A percentile compares a stretch with the other conserved stretches of the same genome.
These are phyloP conservation scores for Falciphora oryzae DNA, from an alignment of 2,329 filamentous ascomycete genomes.

Conservation along the genomic window DNA sequence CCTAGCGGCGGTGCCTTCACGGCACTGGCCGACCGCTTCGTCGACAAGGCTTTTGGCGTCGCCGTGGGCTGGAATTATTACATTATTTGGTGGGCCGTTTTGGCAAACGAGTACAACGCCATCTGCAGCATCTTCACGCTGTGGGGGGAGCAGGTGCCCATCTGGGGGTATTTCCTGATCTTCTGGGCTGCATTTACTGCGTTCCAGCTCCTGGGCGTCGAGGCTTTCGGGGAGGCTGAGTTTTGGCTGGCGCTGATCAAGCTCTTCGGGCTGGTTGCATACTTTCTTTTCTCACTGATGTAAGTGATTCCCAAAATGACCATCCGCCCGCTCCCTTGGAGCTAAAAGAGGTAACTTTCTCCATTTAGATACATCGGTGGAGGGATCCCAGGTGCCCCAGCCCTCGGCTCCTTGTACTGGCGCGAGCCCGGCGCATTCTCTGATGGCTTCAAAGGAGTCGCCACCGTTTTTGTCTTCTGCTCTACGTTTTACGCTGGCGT, in stretches of 20 bases:
- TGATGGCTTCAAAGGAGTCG: constrained; percentile 61
- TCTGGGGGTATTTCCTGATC: constrained; percentile 67
- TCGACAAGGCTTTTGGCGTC: constrained; percentile 63
- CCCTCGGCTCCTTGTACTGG: constrained; percentile 68
- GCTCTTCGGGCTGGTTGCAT: constrained; percentile 61
- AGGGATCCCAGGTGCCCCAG: constrained; percentile 55
- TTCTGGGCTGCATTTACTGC: constrained; percentile 64
- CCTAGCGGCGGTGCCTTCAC: constrained; percentile 67
- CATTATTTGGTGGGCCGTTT: constrained; percentile 58
- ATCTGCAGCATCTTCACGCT: constrained; percentile 60
- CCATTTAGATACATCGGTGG: constrained; percentile 53
- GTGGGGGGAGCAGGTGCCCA: constrained; percentile 55
- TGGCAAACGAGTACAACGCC: constrained; percentile 68
- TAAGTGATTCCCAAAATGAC: constrained; percentile 21
- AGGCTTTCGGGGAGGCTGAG: constrained; percentile 72
- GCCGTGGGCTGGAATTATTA: constrained; percentile 70
- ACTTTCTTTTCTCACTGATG: constrained; percentile 68
- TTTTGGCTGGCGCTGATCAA: constrained; percentile 75
- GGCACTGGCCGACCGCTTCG: constrained; percentile 63
- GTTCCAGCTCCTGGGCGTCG: constrained; percentile 66
- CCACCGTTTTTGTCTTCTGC: constrained; percentile 63
- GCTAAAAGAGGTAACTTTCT: background rate
- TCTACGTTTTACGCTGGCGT: constrained; percentile 67
- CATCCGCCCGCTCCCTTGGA: background rate
- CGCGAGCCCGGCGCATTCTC: constrained; percentile 63